A percentile compares a stretch with the other conserved stretches of the same genome.
These are phyloP conservation scores for Mycogone perniciosa DNA, from an alignment of 2,329 filamentous ascomycete species.

Conservation along the genomic window DNA sequence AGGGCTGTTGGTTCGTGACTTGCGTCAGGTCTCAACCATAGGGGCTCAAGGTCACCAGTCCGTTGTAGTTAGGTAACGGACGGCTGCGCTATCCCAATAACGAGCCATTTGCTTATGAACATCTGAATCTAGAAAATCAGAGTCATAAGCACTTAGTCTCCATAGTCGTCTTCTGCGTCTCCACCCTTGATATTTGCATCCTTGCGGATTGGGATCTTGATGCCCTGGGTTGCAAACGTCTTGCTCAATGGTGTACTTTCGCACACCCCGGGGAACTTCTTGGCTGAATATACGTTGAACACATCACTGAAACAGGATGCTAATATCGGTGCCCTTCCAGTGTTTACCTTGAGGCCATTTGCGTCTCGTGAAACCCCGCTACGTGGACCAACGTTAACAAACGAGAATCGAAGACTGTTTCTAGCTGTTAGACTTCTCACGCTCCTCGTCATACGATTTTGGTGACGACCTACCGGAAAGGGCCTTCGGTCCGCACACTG, in stretches of 20 bases:
- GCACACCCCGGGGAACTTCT: constrained; percentile 97
- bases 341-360: constrained; percentile 52
- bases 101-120: too few species aligned
- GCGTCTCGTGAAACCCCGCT: constrained; percentile 33
- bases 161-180: constrained; percentile 47
- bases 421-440: constrained; percentile 14
- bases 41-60: too few species aligned
- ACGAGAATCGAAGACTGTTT: constrained; percentile 58
- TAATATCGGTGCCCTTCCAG: constrained; percentile 71
- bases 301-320: constrained; percentile 80
- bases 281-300: constrained; percentile 92
- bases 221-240: constrained; percentile 85
- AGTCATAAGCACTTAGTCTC: constrained; percentile 18
- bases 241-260: constrained; percentile 89
- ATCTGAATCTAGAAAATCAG: too few species aligned
- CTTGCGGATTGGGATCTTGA: constrained; percentile 94
- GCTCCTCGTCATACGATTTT: not conserved
- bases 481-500: constrained; percentile 86
- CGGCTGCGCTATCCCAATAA: too few species aligned
- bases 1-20: too few species aligned
- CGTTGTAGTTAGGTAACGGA: too few species aligned
- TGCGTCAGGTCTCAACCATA: too few species aligned
- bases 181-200: constrained; percentile 56
- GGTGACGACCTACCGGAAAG: constrained; percentile 61
- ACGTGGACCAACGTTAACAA: constrained; percentile 71